Percentiles rank a stretch among this genome's conserved stretches.
phyloP scores from a whole-genome alignment of 1,284 basidiomycete species.

The Filobasidium uniguttulatum region DNA sequence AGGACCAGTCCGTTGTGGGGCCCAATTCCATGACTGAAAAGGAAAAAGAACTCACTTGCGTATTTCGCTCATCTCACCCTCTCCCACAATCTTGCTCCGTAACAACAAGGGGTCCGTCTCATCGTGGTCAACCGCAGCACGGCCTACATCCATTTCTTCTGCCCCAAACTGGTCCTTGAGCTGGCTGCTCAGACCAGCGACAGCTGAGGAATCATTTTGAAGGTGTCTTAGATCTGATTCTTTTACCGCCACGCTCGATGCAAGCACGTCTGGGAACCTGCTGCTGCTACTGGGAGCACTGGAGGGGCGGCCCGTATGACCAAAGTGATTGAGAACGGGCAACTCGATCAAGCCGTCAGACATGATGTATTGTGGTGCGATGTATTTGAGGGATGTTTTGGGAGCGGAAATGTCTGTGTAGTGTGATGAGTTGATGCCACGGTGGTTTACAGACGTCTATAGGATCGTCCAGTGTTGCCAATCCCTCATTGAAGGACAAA shows the following conservation, averaged over 20 bases:
- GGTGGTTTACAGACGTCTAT: no score
- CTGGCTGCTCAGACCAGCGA: background rate
- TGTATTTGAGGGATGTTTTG: background rate
- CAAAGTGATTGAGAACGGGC: background rate
- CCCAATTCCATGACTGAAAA: background rate
- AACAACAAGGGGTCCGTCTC: slow-evolving; percentile 38
- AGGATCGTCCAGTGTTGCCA: no score
- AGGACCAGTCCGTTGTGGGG: background rate
- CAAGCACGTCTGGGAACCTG: background rate
- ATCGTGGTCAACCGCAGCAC: slow-evolving; percentile 18
- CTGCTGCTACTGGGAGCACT: background rate
- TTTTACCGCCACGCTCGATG: background rate
- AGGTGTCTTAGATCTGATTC: no score
- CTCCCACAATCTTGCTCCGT: slow-evolving; percentile 32
- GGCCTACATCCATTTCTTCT: slow-evolving; percentile 7
- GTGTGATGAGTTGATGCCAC: no score
- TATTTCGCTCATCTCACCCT: slow-evolving; percentile 31
- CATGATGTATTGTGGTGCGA: background rate
- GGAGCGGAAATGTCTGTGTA: no score
- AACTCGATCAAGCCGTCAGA: background rate
- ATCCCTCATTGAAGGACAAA: no score
- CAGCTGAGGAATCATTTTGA: no score
- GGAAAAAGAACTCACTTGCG: slow-evolving; percentile 23
- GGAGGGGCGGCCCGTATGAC: background rate
- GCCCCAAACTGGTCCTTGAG: background rate